Percentiles rank a stretch among this genome's conserved stretches.
phyloP scores from a whole-genome alignment of 352 stramenopile genomes.

The Phytopythium chamaehyphon region DNA sequence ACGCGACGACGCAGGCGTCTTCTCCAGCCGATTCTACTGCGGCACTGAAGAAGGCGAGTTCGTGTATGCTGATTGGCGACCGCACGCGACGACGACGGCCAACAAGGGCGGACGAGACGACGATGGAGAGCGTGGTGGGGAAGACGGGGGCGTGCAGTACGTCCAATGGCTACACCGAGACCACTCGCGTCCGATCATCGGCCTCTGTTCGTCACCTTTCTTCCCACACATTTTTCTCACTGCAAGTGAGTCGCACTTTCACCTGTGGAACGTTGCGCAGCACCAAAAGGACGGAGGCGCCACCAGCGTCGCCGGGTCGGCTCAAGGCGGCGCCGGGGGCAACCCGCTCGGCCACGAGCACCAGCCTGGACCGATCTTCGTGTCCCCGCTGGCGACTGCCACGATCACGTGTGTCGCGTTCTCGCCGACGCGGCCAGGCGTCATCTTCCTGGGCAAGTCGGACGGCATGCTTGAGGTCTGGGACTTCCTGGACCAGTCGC shows the following conservation, averaged over 20 bases:
- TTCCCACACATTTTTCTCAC: slow-evolving; percentile 88
- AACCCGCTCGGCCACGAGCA: slow-evolving; percentile 9
- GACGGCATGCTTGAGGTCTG: slow-evolving; percentile 92
- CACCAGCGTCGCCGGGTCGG: background rate
- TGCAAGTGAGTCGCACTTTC: slow-evolving; percentile 88
- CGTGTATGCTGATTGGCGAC: slow-evolving; percentile 86
- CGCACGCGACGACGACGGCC: slow-evolving; percentile 27
- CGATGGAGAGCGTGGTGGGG: slow-evolving; percentile 19
- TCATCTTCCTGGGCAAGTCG: slow-evolving; percentile 86
- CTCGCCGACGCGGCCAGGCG: slow-evolving; percentile 83
- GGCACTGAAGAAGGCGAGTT: slow-evolving; percentile 89
- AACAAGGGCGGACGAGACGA: slow-evolving; percentile 10
- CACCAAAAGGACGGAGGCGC: slow-evolving; percentile 10
- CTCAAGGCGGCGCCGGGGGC: background rate
- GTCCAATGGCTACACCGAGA: slow-evolving; percentile 89
- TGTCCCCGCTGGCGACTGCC: slow-evolving; percentile 72
- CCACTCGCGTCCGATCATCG: slow-evolving; percentile 83
- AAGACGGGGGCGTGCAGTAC: slow-evolving; percentile 75
- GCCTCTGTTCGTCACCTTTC: slow-evolving; percentile 85
- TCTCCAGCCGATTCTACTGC: slow-evolving; percentile 74
- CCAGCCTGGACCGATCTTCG: slow-evolving; percentile 76
- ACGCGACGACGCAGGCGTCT: slow-evolving; percentile 37
- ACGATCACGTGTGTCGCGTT: slow-evolving; percentile 85
- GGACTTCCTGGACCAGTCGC: slow-evolving; percentile 92
- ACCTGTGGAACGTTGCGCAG: slow-evolving; percentile 89